These are phyloP conservation scores for Viola odorata DNA, from an alignment of 345 rosid genomes.

Conservation along the genomic window DNA sequence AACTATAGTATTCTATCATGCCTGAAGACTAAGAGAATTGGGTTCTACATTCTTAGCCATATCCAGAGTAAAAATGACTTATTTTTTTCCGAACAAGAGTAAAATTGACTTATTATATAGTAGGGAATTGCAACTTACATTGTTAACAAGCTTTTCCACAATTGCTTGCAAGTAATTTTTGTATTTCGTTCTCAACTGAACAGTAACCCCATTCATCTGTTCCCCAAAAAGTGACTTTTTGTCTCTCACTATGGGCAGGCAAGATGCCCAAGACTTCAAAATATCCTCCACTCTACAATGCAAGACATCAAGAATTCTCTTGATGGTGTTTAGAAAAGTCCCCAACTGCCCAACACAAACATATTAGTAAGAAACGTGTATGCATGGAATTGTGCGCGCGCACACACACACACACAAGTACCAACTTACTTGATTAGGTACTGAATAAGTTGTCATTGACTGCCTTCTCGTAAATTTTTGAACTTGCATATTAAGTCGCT, in stretches of 20 bases:
- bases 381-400: too few relatives aligned
- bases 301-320: constrained; percentile 84
- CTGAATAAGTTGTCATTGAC: constrained; percentile 58
- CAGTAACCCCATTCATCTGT: constrained; percentile 86
- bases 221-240: constrained; percentile 74
- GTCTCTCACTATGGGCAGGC: constrained; percentile 66
- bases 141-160: constrained; percentile 78
- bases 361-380: constrained; percentile 1
- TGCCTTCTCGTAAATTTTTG: constrained; percentile 93
- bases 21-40: too few relatives aligned
- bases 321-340: constrained; percentile 75
- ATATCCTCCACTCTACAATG: constrained; percentile 74
- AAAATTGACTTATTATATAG: not conserved
- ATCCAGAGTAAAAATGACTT: not conserved
- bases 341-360: constrained; percentile 55
- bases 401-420: not conserved
- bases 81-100: not conserved
- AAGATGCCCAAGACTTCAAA: constrained; percentile 87
- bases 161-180: constrained; percentile 90
- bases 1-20: too few relatives aligned
- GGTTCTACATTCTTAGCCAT: too few relatives aligned
- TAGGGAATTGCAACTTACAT: constrained; percentile 41
- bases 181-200: constrained; percentile 83
- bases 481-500: constrained; percentile 86
- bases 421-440: constrained; percentile 69